Percentiles rank a stretch among this genome's conserved stretches.
Evolutionary conservation across 805 yeast genomes (phyloP).

Genomic region (Myxozyma kluyveri): DNA sequence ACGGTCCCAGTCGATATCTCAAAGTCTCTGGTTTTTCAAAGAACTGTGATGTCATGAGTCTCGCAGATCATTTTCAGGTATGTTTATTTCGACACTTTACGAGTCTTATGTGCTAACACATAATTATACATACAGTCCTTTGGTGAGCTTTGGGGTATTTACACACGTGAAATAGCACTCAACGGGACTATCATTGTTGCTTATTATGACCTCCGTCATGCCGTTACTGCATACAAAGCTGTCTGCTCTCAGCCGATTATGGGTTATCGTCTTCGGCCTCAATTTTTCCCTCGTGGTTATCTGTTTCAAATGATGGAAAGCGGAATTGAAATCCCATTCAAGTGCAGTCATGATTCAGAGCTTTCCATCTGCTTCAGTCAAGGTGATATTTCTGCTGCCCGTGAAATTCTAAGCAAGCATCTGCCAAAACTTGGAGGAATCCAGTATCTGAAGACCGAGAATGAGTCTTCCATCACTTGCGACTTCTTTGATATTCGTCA

Average conservation of each 20-base stretch:
- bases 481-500: slow-evolving; percentile 41
- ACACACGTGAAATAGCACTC: slow-evolving; percentile 27
- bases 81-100: background rate
- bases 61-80: slow-evolving; percentile 21
- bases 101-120: background rate
- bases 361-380: slow-evolving; percentile 15
- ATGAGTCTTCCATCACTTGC: slow-evolving; percentile 32
- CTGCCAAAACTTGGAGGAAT: slow-evolving; percentile 32
- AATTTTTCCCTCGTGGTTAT: slow-evolving; percentile 20
- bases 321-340: slow-evolving; percentile 27
- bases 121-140: slow-evolving; percentile 9
- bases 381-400: slow-evolving; percentile 10
- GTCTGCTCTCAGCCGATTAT: slow-evolving; percentile 30
- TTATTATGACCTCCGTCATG: slow-evolving; percentile 32
- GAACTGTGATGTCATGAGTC: slow-evolving; percentile 10
- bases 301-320: slow-evolving; percentile 21
- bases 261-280: slow-evolving; percentile 25
- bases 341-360: slow-evolving; percentile 25
- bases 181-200: slow-evolving; percentile 31
- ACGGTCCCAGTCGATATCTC: slow-evolving; percentile 21
- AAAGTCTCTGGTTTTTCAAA: slow-evolving; percentile 23
- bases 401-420: slow-evolving; percentile 10
- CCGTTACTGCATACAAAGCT: slow-evolving; percentile 30
- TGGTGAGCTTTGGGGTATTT: slow-evolving; percentile 33
- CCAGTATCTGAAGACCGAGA: slow-evolving; percentile 21